Evolutionary conservation across 139 green algal species (phyloP), one percentile per base, ranked within the genome.

Genomic region (Asterochloris erici): DNA sequence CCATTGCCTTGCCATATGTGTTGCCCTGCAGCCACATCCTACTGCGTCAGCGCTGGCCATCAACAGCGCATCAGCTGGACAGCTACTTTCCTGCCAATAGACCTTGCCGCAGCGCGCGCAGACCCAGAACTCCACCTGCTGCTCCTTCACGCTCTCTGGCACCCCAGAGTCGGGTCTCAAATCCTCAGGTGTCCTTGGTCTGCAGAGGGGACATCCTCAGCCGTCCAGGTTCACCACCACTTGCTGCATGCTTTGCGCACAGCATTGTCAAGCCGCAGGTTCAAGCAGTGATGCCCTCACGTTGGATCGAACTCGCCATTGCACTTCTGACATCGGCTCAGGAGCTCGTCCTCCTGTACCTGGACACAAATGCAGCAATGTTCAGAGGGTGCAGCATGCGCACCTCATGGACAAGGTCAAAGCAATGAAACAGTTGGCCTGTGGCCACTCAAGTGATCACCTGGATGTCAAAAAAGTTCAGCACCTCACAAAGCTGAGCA

Each of bases 401-500:
- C 38, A 6, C 38, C 38, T 54, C 2, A 54, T 54, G 38, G 38
- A 6, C 38, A 2, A 54, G 38, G 38, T 6, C 38, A 54, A 54
- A 54, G 38, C 38, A 54, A 54, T 54, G 38, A 54, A 54, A 2
- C 2, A 2, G 6, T 6, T 54, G 38, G 38, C 38, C 38, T 54
- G 38, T 10, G 6, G 38, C 38, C 38, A 54, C 38, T 6, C 38
- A 54, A 54, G 6, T 10, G 38, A 54, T 19, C 14, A 90, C 70
- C 0, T 21, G 11, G 24, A 93, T 81, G 63, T 68, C 17, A 68
- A 93, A 89, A 16, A 69, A 77, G 0, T 16, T 10, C 78, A 92
- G 60, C 54, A 93, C 84, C 70, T 93, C 86, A 69, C 83, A n/a
- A 4, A 92, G 75, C 75, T 93, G 89, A n/a, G 75, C 74, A 29